Conservation (phyloP, 2,329 filamentous ascomycete species). For the Cladosporium sp. region DNA sequence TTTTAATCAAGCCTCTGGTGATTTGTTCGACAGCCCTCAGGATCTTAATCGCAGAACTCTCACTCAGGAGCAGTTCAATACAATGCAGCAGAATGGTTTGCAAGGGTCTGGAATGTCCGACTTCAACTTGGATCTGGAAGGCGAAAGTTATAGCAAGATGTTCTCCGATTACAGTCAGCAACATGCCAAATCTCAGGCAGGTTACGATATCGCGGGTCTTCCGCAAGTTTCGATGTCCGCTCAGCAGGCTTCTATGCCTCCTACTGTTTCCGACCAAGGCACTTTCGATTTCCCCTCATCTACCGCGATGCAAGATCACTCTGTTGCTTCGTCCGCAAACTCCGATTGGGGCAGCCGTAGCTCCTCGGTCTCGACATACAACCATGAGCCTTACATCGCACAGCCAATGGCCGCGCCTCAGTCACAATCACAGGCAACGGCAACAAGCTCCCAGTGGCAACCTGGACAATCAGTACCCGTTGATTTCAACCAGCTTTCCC, state of each 20-base stretch:
- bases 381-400: background rate
- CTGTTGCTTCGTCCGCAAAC: slow-evolving; percentile 27
- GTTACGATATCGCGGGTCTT: slow-evolving; percentile 24
- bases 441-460: slow-evolving; percentile 35
- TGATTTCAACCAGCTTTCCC: slow-evolving; percentile 35
- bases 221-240: slow-evolving; percentile 29
- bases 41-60: slow-evolving; percentile 38
- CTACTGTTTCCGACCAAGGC: slow-evolving; percentile 29
- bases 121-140: slow-evolving; percentile 2
- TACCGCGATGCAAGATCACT: slow-evolving; percentile 26
- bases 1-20: slow-evolving; percentile 4
- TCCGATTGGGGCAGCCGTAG: slow-evolving; percentile 37
- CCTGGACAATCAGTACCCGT: slow-evolving; percentile 39
- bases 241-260: slow-evolving; percentile 32
- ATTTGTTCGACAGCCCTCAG: slow-evolving; percentile 36
- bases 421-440: background rate
- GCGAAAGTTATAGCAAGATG: slow-evolving; percentile 17
- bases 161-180: slow-evolving; percentile 28
- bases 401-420: slow-evolving; percentile 19
- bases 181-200: slow-evolving; percentile 27
- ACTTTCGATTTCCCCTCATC: slow-evolving; percentile 27
- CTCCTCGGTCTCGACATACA: slow-evolving; percentile 30
- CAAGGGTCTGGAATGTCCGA: slow-evolving; percentile 9
- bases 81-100: slow-evolving; percentile 32
- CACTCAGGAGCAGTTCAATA: slow-evolving; percentile 40